These are phyloP conservation scores for Claviceps humidiphila DNA, from an alignment of 2,329 filamentous ascomycete genomes.

Conservation along the genomic window DNA sequence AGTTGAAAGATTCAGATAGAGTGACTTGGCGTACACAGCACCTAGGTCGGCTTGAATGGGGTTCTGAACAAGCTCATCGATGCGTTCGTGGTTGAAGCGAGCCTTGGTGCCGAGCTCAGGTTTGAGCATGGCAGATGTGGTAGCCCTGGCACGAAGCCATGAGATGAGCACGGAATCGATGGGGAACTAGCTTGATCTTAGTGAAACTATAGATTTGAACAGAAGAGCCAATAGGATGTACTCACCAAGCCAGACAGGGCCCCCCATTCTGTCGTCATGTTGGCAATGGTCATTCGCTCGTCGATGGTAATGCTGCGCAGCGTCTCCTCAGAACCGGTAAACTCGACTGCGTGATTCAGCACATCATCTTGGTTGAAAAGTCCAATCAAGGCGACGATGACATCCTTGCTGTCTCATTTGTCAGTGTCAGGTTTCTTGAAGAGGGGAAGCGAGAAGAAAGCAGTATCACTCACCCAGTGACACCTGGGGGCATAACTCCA, in stretches of 20 bases:
- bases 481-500: constrained; percentile 61
- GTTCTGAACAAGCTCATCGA: constrained; percentile 60
- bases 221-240: neutral
- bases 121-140: constrained; percentile 46
- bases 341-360: constrained; percentile 83
- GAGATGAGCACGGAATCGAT: constrained; percentile 57
- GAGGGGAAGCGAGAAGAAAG: neutral
- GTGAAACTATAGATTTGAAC: neutral
- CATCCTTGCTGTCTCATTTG: constrained; percentile 50
- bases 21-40: constrained; percentile 68
- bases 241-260: constrained; percentile 34
- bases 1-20: constrained; percentile 72
- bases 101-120: constrained; percentile 29
- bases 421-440: neutral
- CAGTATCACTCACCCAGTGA: constrained; percentile 20
- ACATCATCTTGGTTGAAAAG: constrained; percentile 84
- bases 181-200: constrained; percentile 43
- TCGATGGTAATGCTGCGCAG: constrained; percentile 60
- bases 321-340: constrained; percentile 67
- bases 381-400: constrained; percentile 79
- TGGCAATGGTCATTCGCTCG: constrained; percentile 58
- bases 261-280: constrained; percentile 78
- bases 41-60: constrained; percentile 58
- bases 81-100: constrained; percentile 56
- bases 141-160: constrained; percentile 71